Conservation (phyloP, 1,284 basidiomycete genomes). For the Dichomitus squalens region DNA sequence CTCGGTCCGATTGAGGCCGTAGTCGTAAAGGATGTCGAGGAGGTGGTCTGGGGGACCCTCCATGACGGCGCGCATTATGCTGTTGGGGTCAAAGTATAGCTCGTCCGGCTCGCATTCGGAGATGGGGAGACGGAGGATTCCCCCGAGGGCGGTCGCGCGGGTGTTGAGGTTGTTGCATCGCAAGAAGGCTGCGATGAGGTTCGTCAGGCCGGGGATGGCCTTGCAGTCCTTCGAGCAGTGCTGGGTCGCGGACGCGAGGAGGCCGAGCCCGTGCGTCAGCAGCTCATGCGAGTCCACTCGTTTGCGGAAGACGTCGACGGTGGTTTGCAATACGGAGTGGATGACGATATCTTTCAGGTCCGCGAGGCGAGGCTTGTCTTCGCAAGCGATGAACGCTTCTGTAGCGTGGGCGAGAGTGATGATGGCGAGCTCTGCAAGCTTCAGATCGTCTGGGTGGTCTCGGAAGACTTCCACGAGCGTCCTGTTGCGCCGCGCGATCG, state of each 20-base stretch:
- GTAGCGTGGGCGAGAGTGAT: slow-evolving; percentile 52
- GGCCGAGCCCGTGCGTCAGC: slow-evolving; percentile 50
- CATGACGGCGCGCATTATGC: slow-evolving; percentile 38
- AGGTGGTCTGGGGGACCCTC: slow-evolving; percentile 48
- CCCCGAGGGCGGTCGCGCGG: slow-evolving; percentile 48
- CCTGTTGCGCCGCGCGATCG: slow-evolving; percentile 47
- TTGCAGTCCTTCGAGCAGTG: slow-evolving; percentile 46
- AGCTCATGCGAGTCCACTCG: slow-evolving; percentile 42
- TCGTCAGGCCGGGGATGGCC: slow-evolving; percentile 42
- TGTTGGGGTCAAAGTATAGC: slow-evolving; percentile 42
- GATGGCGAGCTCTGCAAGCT: slow-evolving; percentile 49
- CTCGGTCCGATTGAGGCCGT: slow-evolving; percentile 47
- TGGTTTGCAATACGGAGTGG: slow-evolving; percentile 3
- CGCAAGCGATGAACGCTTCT: slow-evolving; percentile 40
- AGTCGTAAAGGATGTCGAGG: slow-evolving; percentile 45
- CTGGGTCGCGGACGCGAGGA: slow-evolving; percentile 44
- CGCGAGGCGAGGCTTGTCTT: slow-evolving; percentile 34
- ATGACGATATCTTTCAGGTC: slow-evolving; percentile 31
- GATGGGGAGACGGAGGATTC: slow-evolving; percentile 48
- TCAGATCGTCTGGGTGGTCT: slow-evolving; percentile 48
- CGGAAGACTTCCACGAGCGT: slow-evolving; percentile 46
- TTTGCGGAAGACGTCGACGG: slow-evolving; percentile 35
- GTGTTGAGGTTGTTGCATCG: slow-evolving; percentile 51
- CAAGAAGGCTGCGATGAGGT: slow-evolving; percentile 52
- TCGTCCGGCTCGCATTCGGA: slow-evolving; percentile 44